Conservation (phyloP, 2,329 filamentous ascomycete species). For the Scedosporium boydii region DNA sequence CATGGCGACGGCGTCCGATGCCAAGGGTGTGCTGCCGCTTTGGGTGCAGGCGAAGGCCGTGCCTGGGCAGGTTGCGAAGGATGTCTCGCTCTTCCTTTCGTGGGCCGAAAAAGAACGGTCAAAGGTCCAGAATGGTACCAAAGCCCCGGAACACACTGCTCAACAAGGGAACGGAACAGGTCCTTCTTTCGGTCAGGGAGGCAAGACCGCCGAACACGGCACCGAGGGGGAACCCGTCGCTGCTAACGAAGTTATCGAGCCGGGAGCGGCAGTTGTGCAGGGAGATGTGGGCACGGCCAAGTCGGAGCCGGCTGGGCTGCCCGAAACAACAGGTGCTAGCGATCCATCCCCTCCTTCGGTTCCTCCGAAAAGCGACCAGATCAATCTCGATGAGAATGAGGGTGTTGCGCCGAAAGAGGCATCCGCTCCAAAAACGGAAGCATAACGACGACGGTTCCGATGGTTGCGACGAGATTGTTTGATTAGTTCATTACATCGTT, state of each 20-base stretch:
- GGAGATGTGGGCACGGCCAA: too few relatives aligned
- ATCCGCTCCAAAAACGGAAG: background rate
- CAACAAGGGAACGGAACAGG: background rate
- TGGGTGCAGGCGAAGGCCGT: conserved; percentile 57
- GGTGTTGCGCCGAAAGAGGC: background rate
- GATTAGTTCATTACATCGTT: background rate
- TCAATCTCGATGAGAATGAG: background rate
- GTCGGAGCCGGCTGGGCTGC: too few relatives aligned
- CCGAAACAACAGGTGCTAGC: background rate
- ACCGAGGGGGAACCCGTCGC: too few relatives aligned
- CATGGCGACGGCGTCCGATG: conserved; percentile 69
- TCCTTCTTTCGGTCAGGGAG: background rate
- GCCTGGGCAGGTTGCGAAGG: conserved; percentile 55
- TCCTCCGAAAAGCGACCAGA: background rate
- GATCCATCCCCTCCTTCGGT: background rate
- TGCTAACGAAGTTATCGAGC: too few relatives aligned
- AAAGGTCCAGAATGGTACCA: conserved; percentile 7
- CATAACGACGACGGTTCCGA: background rate
- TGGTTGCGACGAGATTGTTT: background rate
- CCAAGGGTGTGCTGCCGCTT: conserved; percentile 55
- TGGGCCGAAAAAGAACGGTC: conserved; percentile 45
- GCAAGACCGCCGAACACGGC: background rate
- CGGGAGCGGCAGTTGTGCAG: too few relatives aligned
- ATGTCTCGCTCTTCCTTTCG: conserved; percentile 57
- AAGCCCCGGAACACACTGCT: background rate